Base-by-base conservation (phyloP, 192 early-diverging fungal genomes). In the Paraglomus brasilianum region DNA sequence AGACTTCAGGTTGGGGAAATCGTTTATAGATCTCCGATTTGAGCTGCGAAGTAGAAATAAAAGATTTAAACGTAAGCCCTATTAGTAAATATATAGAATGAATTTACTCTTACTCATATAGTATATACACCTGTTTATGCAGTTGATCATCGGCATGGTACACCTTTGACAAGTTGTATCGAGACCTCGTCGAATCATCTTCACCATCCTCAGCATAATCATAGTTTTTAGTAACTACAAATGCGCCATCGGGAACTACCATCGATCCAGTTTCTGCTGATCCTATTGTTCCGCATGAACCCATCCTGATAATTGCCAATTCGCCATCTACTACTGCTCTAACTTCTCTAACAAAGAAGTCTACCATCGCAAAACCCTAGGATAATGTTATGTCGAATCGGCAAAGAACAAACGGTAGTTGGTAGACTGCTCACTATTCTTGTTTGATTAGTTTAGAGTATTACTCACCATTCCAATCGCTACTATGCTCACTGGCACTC, bases 321-420 rank as follows among this genome's bases (percentile, higher is more conserved):
- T 89, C 88, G 0, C 95, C 95, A 10, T 83, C 71, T 6, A 88
- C 84, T 5, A 93, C 87, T 42, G 91, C 89, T 44, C 95, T 83
- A 21, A 84, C 81, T 75, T 97, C 95, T 21, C 95, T 84, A 15
- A 97, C 85, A 69, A 97, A 89, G 66, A 97, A 92, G 75, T 97
- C 95, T 87, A 92, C 92, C 88, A 93, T 94, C 4, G 88, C 76
- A 15, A 84, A 74, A 15, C 95, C 95, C 86, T 55, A 62, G 13
- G 14, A 58, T 53, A 43, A 11, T 49, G 22, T 57, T 21, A 22
- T 41, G 24, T 1, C 46, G 41, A 42, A 59, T 30, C 3, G 13
- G 17, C 53, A 36, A 9, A 45, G 7, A 40, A 40, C 7, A 41
- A 46, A 46, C 24, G 30, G 5, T 19, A 19, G 14, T 52, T 41